phyloP scores from a whole-genome alignment of 2,329 filamentous ascomycete genomes.

The Beauveria medogensis region DNA sequence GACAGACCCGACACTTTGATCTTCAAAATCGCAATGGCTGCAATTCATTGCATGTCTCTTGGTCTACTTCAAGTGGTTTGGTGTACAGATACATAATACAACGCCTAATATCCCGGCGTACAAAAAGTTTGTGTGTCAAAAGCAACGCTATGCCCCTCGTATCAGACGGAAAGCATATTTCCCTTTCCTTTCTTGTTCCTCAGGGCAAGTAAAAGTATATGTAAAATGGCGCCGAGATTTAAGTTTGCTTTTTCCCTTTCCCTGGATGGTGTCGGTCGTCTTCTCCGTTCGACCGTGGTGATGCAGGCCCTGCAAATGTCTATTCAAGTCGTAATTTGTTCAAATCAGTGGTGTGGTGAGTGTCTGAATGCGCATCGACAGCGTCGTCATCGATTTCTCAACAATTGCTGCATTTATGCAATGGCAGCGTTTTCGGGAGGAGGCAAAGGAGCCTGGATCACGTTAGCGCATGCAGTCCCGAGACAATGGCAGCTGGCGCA shows the following conservation, averaged over 20 bases:
- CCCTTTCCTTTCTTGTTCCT: not conserved
- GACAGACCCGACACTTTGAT: too few species aligned
- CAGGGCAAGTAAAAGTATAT: slow-evolving; percentile 5
- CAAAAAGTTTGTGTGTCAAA: slow-evolving; percentile 5
- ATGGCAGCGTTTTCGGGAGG: slow-evolving; percentile 23
- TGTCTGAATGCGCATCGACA: not conserved
- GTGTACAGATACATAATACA: slow-evolving; percentile 11
- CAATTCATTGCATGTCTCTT: not conserved
- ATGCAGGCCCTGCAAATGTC: not conserved
- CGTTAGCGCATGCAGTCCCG: slow-evolving; percentile 11
- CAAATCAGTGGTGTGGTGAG: slow-evolving; percentile 10
- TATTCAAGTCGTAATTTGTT: slow-evolving; percentile 10
- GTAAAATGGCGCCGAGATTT: slow-evolving; percentile 1
- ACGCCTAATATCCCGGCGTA: slow-evolving; percentile 9
- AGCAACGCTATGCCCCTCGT: slow-evolving; percentile 10
- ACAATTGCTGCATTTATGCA: slow-evolving; percentile 18
- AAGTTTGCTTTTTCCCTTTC: not conserved
- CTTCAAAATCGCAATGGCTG: not conserved
- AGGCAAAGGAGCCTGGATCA: slow-evolving; percentile 18
- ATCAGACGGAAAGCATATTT: not conserved
- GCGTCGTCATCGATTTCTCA: not conserved
- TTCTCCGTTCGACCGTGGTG: not conserved
- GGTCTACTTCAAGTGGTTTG: slow-evolving; percentile 8
- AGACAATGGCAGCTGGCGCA: too few species aligned
- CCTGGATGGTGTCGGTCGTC: not conserved